Evolutionary conservation across 805 yeast species (phyloP).

Genomic region (Candida alai): DNA sequence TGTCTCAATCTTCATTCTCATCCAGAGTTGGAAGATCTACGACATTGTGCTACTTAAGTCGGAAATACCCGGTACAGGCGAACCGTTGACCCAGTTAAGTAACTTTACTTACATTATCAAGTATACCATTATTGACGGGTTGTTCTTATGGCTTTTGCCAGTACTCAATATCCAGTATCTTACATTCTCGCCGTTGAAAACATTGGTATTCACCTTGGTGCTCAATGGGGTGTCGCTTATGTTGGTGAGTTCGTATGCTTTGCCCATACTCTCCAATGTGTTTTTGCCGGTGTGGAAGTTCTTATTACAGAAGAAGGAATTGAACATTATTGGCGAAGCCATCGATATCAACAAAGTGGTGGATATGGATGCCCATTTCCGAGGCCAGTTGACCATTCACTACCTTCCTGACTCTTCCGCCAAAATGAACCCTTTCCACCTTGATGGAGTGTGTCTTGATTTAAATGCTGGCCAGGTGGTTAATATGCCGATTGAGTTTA

Average conservation of each 20-base stretch:
- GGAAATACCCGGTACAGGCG: constrained; percentile 22
- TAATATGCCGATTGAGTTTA: constrained; percentile 69
- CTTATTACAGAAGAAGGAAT: constrained; percentile 39
- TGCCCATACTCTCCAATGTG: constrained; percentile 40
- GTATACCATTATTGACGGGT: constrained; percentile 69
- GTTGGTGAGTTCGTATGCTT: constrained; percentile 47
- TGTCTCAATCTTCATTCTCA: constrained; percentile 58
- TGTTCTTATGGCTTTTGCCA: constrained; percentile 68
- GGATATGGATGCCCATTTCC: constrained; percentile 62
- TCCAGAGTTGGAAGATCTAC: constrained; percentile 86
- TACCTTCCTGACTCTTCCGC: constrained; percentile 91
- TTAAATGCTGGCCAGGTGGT: constrained; percentile 22
- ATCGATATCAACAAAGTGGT: constrained; percentile 32
- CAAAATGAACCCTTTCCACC: constrained; percentile 68
- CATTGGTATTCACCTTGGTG: constrained; percentile 44
- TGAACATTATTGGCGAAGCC: constrained; percentile 50
- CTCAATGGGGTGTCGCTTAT: constrained; percentile 51
- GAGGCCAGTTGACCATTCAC: constrained; percentile 82
- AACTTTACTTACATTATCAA: constrained; percentile 61
- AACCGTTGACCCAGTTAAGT: constrained; percentile 37
- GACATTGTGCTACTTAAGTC: constrained; percentile 61
- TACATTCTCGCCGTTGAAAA: constrained; percentile 55
- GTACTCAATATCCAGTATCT: constrained; percentile 72
- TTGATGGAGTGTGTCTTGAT: constrained; percentile 57
- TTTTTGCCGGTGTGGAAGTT: constrained; percentile 43